A percentile compares a stretch with the other conserved stretches of the same genome.
phyloP scores from a whole-genome alignment of 176 grass and related monocot genomes.

The Pontederia paniculata region DNA sequence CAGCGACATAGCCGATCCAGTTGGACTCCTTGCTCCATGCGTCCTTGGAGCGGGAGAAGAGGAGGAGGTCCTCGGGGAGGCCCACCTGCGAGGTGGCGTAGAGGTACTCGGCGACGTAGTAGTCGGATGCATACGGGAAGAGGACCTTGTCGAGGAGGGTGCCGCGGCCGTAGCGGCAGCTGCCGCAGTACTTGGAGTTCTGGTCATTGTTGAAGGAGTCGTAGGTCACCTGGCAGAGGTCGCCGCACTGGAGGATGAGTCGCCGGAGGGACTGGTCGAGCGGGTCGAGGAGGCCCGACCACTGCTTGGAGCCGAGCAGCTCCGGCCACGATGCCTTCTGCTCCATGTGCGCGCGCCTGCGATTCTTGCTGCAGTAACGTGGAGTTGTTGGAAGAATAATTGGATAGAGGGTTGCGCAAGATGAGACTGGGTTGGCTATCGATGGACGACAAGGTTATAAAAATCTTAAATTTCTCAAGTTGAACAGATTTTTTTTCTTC shows the following conservation, averaged over 20 bases:
- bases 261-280: constrained; percentile 58
- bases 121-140: constrained; percentile 38
- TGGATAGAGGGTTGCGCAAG: no score
- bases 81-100: constrained; percentile 45
- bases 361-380: no score
- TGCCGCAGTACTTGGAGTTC: constrained; percentile 58
- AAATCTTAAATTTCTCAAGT: no score
- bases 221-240: constrained; percentile 82
- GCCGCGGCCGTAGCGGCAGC: constrained; percentile 57
- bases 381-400: no score
- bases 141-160: constrained; percentile 33
- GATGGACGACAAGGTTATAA: no score
- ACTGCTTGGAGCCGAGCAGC: constrained; percentile 58
- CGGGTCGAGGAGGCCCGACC: constrained; percentile 71
- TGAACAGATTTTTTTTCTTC: no score
- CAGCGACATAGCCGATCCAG: constrained; percentile 76
- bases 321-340: constrained; percentile 30
- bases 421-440: no score
- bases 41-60: constrained; percentile 45
- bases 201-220: constrained; percentile 72
- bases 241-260: constrained; percentile 70
- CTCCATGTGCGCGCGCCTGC: background rate
- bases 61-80: constrained; percentile 38
- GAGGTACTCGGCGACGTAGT: constrained; percentile 43
- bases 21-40: constrained; percentile 95